Evolutionary conservation across 768 basidiomycete species (phyloP), one percentile per base, ranked within the genome.

Genomic region (Pulveroboletus sp.): DNA sequence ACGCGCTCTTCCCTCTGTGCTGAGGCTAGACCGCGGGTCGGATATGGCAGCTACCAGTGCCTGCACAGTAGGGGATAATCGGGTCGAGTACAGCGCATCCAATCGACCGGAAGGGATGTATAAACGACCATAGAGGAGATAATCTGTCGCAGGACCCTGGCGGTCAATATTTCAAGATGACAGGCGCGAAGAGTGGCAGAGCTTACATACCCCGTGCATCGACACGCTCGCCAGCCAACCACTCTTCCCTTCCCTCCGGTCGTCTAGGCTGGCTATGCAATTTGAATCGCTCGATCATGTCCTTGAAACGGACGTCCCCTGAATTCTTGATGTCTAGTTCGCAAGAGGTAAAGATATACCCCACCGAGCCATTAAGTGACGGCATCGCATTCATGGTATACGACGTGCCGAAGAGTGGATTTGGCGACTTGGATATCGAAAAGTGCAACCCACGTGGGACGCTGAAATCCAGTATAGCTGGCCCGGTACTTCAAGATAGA

Each of bases 311-410:
- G 38, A 90, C 85, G 55, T 80, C 77, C 5, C 80, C 78, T 12
- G 86, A 89, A 32, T 73, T 76, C 58, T 81, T 80, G 50, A 89
- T 75, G 57, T 86, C 76, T 44, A 96, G 72, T 52, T 88, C 80
- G 61, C 89, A 92, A 8, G 92, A 92, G 1, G 88, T 89, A 65
- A 94, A 95, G 50, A 96, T 89, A 63, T 96, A 97, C 40, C 90
- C 90, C 36, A 97, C 76, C 2, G 91, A 92, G 24, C 95, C 95
- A 56, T 92, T 90, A 56, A 97, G 75, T 8, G 91, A 90, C 1
- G 93, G 93, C 73, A 97, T 80, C 9, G 93, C 91, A 50, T 89
- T 93, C 77, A 96, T 88, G 6, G 90, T 84, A 68, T 94, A 93
- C 1, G 89, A 89, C 1, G 91, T 93, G 68, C 82, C 89, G 72